phyloP scores from a whole-genome alignment of 108 stramenopile genomes.

The Cyclostephanos tholiformis region DNA sequence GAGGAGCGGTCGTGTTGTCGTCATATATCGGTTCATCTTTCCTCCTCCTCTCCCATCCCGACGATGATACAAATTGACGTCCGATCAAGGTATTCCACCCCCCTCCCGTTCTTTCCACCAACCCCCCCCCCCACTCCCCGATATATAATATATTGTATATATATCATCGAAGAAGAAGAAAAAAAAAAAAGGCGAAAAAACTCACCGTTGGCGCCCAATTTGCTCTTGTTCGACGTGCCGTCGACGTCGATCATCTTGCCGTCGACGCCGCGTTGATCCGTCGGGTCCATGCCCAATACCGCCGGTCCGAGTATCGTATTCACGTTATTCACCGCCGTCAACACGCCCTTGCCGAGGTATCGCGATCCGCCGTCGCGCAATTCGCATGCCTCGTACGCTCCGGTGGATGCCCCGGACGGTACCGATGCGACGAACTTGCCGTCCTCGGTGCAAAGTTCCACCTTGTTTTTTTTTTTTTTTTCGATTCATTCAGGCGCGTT shows the following conservation, averaged over 20 bases:
- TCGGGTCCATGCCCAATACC: constrained; percentile 90
- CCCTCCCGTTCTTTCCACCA: no score
- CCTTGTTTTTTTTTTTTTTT: constrained; percentile 53
- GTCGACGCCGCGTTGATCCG: constrained; percentile 88
- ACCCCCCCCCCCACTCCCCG: no score
- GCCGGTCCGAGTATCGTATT: constrained; percentile 91
- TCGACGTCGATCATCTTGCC: constrained; percentile 88
- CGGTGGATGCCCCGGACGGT: constrained; percentile 98
- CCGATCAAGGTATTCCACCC: no score
- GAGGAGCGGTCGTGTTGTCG: no score
- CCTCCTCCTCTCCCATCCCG: no score
- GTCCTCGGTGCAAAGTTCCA: constrained; percentile 76
- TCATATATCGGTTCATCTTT: no score
- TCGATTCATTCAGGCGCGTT: no score
- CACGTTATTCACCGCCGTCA: constrained; percentile 93
- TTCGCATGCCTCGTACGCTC: constrained; percentile 96
- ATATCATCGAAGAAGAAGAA: no score
- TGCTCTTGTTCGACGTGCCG: constrained; percentile 95
- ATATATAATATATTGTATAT: no score
- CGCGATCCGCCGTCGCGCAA: constrained; percentile 96
- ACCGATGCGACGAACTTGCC: constrained; percentile 91
- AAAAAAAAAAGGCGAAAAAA: background rate
- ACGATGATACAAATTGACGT: no score
- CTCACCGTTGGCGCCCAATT: constrained; percentile 94
- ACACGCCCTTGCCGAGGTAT: constrained; percentile 98